Base-by-base conservation (phyloP, 345 rosid genomes). In the Gossypium longicalyx region DNA sequence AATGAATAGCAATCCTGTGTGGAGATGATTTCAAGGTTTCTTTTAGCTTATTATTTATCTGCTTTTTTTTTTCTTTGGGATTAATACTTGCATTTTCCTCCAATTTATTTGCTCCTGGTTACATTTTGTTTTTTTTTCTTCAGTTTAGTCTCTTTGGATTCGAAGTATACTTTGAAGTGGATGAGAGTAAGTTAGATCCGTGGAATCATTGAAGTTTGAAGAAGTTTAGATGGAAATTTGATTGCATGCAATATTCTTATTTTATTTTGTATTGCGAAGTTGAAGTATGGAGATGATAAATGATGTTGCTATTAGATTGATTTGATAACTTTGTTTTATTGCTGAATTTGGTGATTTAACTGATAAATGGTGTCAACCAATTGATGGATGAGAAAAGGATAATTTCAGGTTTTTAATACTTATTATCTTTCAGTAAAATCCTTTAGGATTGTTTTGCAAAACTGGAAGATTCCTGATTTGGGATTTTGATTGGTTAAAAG, bases 61-160 rank as follows among this genome's bases (percentile, higher is more conserved):
- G 77, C 79, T 52, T 75, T 80, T 80, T 25, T 52, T 3, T 17
- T 12, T n/a, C 47, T 70, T 34, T 10, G 17, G 15, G 64, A 25
- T 60, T 12, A 29, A 17, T 67, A 17, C 61, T 29, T 70, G 27
- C 47, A 51, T 60, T 13, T 29, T 2, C 38, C 38, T 2, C 7
- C 34, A 12, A 7, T 22, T 47, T 16, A 7, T 9, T 8, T 5
- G 12, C 12, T 3, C 41, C 2, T 67, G 19, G 2, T 48, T 48
- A 15, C 57, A 25, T 16, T 59, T 27, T 59, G 9, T 20, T 56
- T 34, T 34, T 34, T 34, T 34, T 5, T 34, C 41, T 34, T 34
- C 41, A 34, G 13, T 20, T 12, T 12, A 12, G 27, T 43, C 53
- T 66, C 29, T 43, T 66, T 44, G 34, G 53, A 34, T 34, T 34